Base-by-base conservation (phyloP, 352 stramenopile genomes). In the Pythium coloratum region DNA sequence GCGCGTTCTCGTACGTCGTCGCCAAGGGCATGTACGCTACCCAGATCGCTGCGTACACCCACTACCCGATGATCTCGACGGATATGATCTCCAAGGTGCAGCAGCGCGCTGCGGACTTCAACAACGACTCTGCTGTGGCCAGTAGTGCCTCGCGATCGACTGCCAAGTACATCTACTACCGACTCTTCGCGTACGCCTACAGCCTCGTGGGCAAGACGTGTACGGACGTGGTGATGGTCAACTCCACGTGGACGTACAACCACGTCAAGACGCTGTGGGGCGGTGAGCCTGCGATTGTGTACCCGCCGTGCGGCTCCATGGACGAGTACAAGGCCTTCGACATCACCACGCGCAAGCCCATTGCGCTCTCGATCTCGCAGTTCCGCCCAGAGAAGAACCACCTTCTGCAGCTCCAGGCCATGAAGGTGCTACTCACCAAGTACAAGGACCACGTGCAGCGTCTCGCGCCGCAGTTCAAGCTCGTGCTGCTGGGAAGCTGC, bases 301-400 rank as follows among this genome's bases (percentile, higher is more conserved):
- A 98, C 76, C 98, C 98, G 32, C 97, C 98, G 2, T 99, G 97
- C 72, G 95, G 98, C 46, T 89, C 90, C 12, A 91, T 90, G 71
- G 80, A 80, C 54, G 74, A 89, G 66, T 90, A 98, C 51, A 73
- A 88, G 72, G 57, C 76, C 14, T 84, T 97, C 32, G 65, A 70
- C 50, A 47, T 96, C 16, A 67, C 72, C 18, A 33, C 59, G 14
- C 83, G 96, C 54, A 73, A 94, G 64, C 79, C 80, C 12, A 73
- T 94, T 14, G 91, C 98, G 38, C 70, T 99, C 2, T 99, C 92
- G 0, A 94, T 99, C 57, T 96, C 94, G 47, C 98, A 99, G 73
- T 99, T 99, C 75, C 85, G 98, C 59, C 98, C 98, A 0, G 98
- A 99, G 77, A 99, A 99, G 81, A 96, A 99, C 77, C 97, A 99